A percentile compares a stretch with the other conserved stretches of the same genome.
These are phyloP conservation scores for Cercospora janseana DNA, from an alignment of 2,329 filamentous ascomycete genomes.

Conservation along the genomic window DNA sequence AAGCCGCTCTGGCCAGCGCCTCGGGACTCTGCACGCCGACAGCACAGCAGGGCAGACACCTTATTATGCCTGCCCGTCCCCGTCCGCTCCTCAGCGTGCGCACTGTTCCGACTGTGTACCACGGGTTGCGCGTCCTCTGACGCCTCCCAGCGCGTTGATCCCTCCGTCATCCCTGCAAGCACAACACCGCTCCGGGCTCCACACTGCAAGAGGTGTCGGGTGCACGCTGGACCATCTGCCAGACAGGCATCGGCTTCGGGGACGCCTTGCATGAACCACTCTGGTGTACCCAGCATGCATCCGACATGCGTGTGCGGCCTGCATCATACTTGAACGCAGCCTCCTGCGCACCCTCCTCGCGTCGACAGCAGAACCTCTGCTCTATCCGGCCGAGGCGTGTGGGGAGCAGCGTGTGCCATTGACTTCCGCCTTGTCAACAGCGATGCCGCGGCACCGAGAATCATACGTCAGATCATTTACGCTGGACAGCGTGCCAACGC, in stretches of 20 bases:
- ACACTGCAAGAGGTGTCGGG: constrained; percentile 10
- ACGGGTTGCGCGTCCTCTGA: background rate
- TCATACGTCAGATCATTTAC: constrained; percentile 9
- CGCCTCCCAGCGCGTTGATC: background rate
- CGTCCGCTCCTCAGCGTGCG: background rate
- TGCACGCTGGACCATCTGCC: constrained; percentile 1
- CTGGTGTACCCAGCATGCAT: constrained; percentile 28
- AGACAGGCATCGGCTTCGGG: constrained; percentile 17
- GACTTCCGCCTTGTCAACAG: too few species aligned
- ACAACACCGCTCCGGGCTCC: constrained; percentile 9
- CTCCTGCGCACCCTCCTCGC: background rate
- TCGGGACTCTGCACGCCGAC: background rate
- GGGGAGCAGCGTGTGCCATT: too few species aligned
- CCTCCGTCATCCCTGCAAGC: constrained; percentile 7
- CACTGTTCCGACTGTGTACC: background rate
- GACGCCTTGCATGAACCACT: constrained; percentile 21
- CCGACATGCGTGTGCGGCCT: constrained; percentile 24
- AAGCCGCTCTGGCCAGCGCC: constrained; percentile 9
- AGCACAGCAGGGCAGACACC: too few species aligned
- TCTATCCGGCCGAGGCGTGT: background rate
- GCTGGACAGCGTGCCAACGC: constrained; percentile 2
- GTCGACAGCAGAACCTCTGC: background rate
- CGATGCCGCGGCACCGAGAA: constrained; percentile 8
- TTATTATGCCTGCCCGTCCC: background rate
- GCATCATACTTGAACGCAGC: constrained; percentile 10